Evolutionary conservation across 2,329 filamentous ascomycete species (phyloP).

Genomic region (Penicillium sp.): DNA sequence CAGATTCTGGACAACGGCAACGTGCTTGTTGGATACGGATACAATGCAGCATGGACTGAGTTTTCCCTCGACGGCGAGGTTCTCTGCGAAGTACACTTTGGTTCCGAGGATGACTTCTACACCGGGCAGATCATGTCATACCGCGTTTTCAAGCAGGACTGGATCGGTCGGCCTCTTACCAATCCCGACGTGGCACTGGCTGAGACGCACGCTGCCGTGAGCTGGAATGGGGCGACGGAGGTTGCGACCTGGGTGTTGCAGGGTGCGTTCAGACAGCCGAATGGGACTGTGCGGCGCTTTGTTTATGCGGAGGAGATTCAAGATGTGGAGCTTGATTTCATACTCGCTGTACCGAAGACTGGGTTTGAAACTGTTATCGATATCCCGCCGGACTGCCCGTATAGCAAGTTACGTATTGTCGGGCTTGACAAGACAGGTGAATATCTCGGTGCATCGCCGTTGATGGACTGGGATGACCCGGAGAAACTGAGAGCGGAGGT

Average conservation of each 20-base stretch:
- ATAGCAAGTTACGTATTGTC: slow-evolving; percentile 20
- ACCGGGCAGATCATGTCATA: slow-evolving; percentile 49
- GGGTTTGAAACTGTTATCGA: slow-evolving; percentile 31
- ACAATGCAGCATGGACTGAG: slow-evolving; percentile 52
- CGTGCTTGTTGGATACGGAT: slow-evolving; percentile 52
- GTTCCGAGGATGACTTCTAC: slow-evolving; percentile 19
- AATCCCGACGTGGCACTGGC: slow-evolving; percentile 24
- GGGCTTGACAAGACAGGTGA: slow-evolving; percentile 23
- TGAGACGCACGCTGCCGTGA: slow-evolving; percentile 23
- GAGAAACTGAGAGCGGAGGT: slow-evolving; percentile 10
- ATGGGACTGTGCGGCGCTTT: not conserved
- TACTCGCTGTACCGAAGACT: slow-evolving; percentile 22
- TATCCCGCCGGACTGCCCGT: slow-evolving; percentile 16
- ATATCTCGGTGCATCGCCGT: slow-evolving; percentile 16
- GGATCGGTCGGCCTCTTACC: slow-evolving; percentile 51
- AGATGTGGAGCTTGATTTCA: slow-evolving; percentile 14
- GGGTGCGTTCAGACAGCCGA: slow-evolving; percentile 8
- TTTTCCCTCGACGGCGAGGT: slow-evolving; percentile 46
- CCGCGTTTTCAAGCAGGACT: slow-evolving; percentile 54
- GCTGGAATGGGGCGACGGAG: slow-evolving; percentile 41
- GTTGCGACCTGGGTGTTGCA: slow-evolving; percentile 31
- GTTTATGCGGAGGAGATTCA: not conserved
- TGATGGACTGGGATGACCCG: slow-evolving; percentile 23
- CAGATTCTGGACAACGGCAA: slow-evolving; percentile 46
- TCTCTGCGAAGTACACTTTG: slow-evolving; percentile 56